Evolutionary conservation across 805 yeast genomes (phyloP), one percentile per base, ranked within the genome.

Genomic region (Cyberlindnera mycetangii): DNA sequence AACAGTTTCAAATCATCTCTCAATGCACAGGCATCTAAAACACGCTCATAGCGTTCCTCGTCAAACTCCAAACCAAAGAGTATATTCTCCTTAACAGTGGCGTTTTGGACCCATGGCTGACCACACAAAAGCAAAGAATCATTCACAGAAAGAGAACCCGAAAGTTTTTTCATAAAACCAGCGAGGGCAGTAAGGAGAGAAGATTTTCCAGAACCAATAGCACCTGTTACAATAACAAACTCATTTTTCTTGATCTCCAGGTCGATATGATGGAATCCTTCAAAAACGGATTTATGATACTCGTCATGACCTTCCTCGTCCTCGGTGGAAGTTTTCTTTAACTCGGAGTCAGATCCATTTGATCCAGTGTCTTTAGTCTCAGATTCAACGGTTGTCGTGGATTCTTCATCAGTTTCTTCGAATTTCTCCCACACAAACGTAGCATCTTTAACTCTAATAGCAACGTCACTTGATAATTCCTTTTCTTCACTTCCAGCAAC

Each of bases 171-270:
- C 85, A 86, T 85, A 46, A 75, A 71, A 0, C 92, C 92, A 5
- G 85, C 66, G 12, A 86, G 58, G 0, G 90, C 89, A 51, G 69
- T 69, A 39, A 86, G 69, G 20, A 87, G 65, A 0, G 90, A 83
- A 0, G 89, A 70, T 60, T 86, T 86, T 37, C 95, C 95, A 3
- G 85, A 71, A 1, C 95, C 95, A 55, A 86, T 84, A 3, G 79
- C 58, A 27, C 95, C 95, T 0, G 92, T 85, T 20, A 86, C 72
- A 47, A 85, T 84, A 7, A 86, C 66, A 45, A 86, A 81, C 58
- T 85, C 90, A 17, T 82, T 82, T 39, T 72, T 74, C 34, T 69
- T 61, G 46, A 85, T 68, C 0, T 65, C 53, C 25, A 49, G 16
- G 27, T 37, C 27, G 36, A 51, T 46, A 43, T 46, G 17, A 20